A percentile compares a stretch with the other conserved stretches of the same genome.
Conservation (phyloP, 2,329 filamentous ascomycete genomes). For the Dothideomycetes sp. region DNA sequence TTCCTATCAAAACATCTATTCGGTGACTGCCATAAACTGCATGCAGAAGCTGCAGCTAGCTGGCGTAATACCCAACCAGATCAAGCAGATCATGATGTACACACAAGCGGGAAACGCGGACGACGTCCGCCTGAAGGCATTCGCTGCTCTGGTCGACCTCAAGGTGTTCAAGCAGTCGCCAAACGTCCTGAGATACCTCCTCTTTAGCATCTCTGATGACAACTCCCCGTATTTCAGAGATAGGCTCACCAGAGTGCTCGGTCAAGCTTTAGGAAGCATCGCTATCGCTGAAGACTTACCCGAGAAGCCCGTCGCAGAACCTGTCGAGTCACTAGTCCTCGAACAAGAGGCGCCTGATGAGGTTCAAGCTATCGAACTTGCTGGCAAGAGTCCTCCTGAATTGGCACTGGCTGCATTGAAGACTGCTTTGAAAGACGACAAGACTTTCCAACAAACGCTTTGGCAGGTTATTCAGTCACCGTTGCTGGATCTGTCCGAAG, state of each 20-base stretch:
- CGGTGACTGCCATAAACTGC: constrained; percentile 50
- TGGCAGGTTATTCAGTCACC: constrained; percentile 45
- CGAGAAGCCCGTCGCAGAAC: constrained; percentile 18
- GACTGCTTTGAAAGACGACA: constrained; percentile 37
- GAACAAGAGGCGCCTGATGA: constrained; percentile 45
- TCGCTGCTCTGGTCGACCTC: constrained; percentile 45
- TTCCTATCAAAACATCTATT: constrained; percentile 54
- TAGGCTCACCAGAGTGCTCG: constrained; percentile 41
- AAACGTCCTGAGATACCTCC: constrained; percentile 43
- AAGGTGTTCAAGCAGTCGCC: constrained; percentile 38
- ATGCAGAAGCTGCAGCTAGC: constrained; percentile 43
- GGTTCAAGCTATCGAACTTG: constrained; percentile 40
- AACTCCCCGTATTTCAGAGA: constrained; percentile 47
- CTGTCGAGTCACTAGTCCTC: constrained; percentile 39
- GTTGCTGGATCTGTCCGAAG: constrained; percentile 39
- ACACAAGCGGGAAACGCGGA: constrained; percentile 49
- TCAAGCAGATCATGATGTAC: constrained; percentile 50
- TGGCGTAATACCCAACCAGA: constrained; percentile 40
- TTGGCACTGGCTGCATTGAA: constrained; percentile 48
- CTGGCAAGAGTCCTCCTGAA: constrained; percentile 41
- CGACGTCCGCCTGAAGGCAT: constrained; percentile 48
- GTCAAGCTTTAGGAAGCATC: constrained; percentile 44
- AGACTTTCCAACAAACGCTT: constrained; percentile 39
- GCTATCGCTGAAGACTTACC: constrained; percentile 42
- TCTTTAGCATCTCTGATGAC: constrained; percentile 46